phyloP scores from a whole-genome alignment of 225 moss, liverwort and hornwort genomes.

The Sphagnum tenellum region DNA sequence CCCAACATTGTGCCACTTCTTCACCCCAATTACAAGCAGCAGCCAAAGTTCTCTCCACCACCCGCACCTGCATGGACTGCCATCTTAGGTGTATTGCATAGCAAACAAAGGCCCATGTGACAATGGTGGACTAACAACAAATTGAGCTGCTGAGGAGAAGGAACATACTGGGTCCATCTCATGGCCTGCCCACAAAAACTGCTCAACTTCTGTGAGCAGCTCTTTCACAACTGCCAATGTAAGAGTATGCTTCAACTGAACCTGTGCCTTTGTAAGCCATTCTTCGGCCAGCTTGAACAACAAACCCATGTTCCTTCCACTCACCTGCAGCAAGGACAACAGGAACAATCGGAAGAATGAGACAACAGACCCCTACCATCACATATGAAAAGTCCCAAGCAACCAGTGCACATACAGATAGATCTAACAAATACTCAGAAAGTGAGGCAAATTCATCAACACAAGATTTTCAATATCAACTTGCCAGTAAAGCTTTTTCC shows the following conservation, averaged over 20 bases:
- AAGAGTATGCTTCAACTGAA: conserved; percentile 30
- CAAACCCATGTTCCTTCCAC: conserved; percentile 23
- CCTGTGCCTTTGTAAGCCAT: conserved; percentile 68
- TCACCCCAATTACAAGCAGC: conserved; percentile 71
- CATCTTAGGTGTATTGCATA: not conserved
- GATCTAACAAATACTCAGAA: too few species aligned
- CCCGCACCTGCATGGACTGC: conserved; percentile 51
- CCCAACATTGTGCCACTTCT: conserved; percentile 62
- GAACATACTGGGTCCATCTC: conserved; percentile 79
- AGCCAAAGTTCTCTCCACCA: conserved; percentile 56
- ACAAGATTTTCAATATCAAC: too few species aligned
- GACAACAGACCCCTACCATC: not conserved
- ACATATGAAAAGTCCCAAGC: too few species aligned
- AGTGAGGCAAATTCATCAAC: too few species aligned
- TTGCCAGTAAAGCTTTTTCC: too few species aligned
- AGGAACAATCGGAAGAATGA: not conserved
- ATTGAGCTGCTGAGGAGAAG: not conserved
- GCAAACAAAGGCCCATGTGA: too few species aligned
- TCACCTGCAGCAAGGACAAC: conserved; percentile 39
- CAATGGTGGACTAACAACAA: too few species aligned
- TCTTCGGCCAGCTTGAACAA: conserved; percentile 54
- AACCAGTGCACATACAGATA: too few species aligned
- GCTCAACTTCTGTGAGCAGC: conserved; percentile 61
- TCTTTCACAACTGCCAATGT: conserved; percentile 57
- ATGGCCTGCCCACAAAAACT: conserved; percentile 94